Evolutionary conservation across 257 asterid genomes (phyloP).

Genomic region (Solanum chiquidenum): DNA sequence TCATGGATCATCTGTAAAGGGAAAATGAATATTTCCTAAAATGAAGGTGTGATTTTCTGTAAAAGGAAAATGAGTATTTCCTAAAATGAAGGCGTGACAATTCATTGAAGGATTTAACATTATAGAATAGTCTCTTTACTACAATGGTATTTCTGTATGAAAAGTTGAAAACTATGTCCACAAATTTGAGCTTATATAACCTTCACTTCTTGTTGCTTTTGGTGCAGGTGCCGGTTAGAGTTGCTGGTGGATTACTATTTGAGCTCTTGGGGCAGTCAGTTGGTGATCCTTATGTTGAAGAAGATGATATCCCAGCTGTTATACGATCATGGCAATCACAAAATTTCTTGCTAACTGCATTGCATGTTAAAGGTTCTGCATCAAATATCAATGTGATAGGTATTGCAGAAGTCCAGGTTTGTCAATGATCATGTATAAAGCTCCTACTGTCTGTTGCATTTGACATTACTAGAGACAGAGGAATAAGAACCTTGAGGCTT

Average conservation of each 20-base stretch:
- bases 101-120: background rate
- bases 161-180: background rate
- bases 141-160: background rate
- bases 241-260: constrained; percentile 88
- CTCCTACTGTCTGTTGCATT: background rate
- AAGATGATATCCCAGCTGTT: constrained; percentile 91
- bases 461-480: background rate
- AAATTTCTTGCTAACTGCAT: constrained; percentile 62
- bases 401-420: constrained; percentile 85
- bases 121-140: background rate
- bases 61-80: background rate
- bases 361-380: constrained; percentile 79
- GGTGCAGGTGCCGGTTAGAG: constrained; percentile 90
- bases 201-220: background rate
- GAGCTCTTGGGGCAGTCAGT: constrained; percentile 97
- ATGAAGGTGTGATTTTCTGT: background rate
- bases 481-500: background rate
- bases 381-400: constrained; percentile 73
- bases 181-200: constrained; percentile 1
- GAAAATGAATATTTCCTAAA: background rate
- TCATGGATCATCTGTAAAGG: background rate
- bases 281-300: constrained; percentile 82
- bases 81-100: background rate
- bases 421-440: background rate
- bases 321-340: constrained; percentile 96